Percentiles rank a stretch among this genome's conserved stretches.
Conservation (phyloP, 2,329 filamentous ascomycete genomes). For the Trichoderma citrinoviride region DNA sequence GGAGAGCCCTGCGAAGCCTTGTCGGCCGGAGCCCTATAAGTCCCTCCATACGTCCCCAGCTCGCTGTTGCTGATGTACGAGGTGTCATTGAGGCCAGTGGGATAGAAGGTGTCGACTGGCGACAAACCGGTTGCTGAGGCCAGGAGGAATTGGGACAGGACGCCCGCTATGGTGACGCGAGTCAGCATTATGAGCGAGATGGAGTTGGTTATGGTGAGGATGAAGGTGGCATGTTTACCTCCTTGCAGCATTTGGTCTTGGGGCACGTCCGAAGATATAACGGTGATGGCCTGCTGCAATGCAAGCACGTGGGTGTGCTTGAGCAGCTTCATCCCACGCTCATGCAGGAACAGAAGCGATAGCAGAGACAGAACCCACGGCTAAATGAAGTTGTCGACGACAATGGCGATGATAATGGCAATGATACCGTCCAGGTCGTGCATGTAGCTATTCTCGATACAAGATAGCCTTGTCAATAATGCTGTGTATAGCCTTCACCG, state of each 20-base stretch:
- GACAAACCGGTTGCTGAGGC: constrained; percentile 1
- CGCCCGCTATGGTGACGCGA: not conserved
- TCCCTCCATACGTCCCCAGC: constrained; percentile 13
- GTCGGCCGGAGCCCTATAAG: constrained; percentile 7
- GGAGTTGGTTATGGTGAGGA: not conserved
- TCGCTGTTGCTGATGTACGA: constrained; percentile 14
- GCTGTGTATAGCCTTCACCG: too few species aligned
- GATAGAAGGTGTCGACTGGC: constrained; percentile 15
- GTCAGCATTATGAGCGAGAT: constrained; percentile 3
- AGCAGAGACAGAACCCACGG: not conserved
- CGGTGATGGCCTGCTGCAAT: not conserved
- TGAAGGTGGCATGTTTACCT: not conserved
- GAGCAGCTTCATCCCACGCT: not conserved
- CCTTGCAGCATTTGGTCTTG: not conserved
- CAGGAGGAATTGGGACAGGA: not conserved
- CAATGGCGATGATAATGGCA: too few species aligned
- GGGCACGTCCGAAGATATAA: not conserved
- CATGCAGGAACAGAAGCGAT: not conserved
- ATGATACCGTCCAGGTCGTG: not conserved
- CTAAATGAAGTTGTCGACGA: not conserved
- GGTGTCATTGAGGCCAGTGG: constrained; percentile 3
- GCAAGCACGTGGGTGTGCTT: constrained; percentile 9
- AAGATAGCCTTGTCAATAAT: not conserved
- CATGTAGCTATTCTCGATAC: not conserved
- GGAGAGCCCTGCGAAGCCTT: constrained; percentile 10